Base-by-base conservation (phyloP, 257 asterid genomes). In the Ophiorrhiza pumila region DNA sequence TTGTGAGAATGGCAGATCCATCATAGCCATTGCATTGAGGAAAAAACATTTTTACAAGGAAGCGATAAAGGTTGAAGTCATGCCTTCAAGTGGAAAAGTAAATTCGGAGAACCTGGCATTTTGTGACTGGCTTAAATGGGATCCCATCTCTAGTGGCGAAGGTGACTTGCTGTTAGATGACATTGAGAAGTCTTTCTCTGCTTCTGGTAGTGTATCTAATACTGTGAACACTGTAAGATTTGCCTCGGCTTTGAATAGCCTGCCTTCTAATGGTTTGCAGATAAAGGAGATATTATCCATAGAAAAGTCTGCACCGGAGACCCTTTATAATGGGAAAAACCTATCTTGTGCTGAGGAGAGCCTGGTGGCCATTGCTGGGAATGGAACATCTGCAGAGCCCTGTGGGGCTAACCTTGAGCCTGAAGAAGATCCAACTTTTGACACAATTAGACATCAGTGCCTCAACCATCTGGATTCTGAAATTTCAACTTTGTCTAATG, bases 71-170 rank as follows among this genome's bases (percentile, higher is more conserved):
- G 94, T 90, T 75, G 99, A 90, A 84, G 67, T 69, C 53, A 71
- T 91, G 76, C 87, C 88, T 77, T 81, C 87, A 60, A 82, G 69
- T 47, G 83, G 68, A 58, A 83, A 81, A 67, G 46, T 31, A 59
- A 60, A 82, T 77, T 65, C 81, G 4, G 80, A 59, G 58, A 69
- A 84, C 60, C 74, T 81, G 75, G 67, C 67, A 46, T 77, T 82
- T 71, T 82, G 82, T 46, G 99, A 89, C 69, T 92, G 93, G 96
- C 90, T 87, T 71, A 86, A 83, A 32, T 92, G 98, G 97, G 96
- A 95, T 79, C 98, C 96, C 76, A 84, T 95, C 53, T 92, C 97
- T 55, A 92, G 96, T 79, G 98, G 96, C n/a, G 96, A 87, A 70
- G 99, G 97, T 35, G 99, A 92, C 83, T 74, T 92, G 77, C 78